These are phyloP conservation scores for Penicillium sp. DNA, from an alignment of 2,329 filamentous ascomycete genomes.

Conservation along the genomic window DNA sequence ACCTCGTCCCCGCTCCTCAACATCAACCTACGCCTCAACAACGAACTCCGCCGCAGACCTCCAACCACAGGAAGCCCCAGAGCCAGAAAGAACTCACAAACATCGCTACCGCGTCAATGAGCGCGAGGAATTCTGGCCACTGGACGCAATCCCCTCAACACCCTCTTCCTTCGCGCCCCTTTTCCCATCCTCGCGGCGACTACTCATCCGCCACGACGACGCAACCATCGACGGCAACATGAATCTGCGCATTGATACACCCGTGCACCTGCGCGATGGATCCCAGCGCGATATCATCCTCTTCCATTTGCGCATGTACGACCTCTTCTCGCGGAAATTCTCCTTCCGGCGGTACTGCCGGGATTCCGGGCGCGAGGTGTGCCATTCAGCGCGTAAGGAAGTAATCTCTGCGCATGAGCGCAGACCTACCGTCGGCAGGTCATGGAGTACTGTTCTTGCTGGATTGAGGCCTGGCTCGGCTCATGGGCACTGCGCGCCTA, in stretches of 20 bases:
- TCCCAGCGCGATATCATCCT: conserved; percentile 68
- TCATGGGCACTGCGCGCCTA: conserved; percentile 47
- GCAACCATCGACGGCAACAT: conserved; percentile 89
- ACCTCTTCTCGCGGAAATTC: conserved; percentile 81
- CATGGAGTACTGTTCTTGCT: conserved; percentile 60
- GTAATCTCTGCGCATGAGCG: conserved; percentile 56
- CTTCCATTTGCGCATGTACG: conserved; percentile 94
- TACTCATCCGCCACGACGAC: conserved; percentile 87
- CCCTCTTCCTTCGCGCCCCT: conserved; percentile 78
- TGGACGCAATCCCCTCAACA: conserved; percentile 71
- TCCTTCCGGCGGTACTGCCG: conserved; percentile 88
- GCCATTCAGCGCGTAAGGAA: conserved; percentile 70
- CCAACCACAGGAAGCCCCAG: conserved; percentile 37
- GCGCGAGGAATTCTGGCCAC: conserved; percentile 59
- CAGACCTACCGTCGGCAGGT: conserved; percentile 56
- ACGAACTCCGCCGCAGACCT: conserved; percentile 61
- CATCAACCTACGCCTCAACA: conserved; percentile 78
- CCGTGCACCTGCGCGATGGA: conserved; percentile 59
- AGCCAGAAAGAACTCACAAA: not conserved
- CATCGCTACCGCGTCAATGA: conserved; percentile 50
- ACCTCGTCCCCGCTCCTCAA: conserved; percentile 55
- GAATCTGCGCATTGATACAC: conserved; percentile 87
- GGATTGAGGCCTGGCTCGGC: conserved; percentile 56
- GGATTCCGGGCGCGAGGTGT: conserved; percentile 89
- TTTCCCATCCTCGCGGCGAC: conserved; percentile 79